Evolutionary conservation across 2,329 filamentous ascomycete species (phyloP), one percentile per base, ranked within the genome.

Genomic region (Arthrocladium fulminans): DNA sequence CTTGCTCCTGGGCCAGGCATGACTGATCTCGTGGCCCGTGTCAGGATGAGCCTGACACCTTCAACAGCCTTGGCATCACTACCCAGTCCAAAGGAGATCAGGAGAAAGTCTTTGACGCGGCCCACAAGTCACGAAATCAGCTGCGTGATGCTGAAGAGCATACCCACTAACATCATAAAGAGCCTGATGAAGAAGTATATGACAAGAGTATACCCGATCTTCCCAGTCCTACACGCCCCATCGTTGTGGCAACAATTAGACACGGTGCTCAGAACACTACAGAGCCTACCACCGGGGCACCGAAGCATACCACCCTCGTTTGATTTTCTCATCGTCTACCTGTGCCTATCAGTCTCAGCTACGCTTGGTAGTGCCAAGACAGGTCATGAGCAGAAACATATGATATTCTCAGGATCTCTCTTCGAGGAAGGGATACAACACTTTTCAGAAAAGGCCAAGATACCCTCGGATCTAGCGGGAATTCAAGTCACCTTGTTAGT

Each of bases 401-500:
- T 62, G 42, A 55, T 61, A 1, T 59, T 64, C 38, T 64, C 62
- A 2, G 57, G 55, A 1, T 56, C 58, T 4, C 53, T 64, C 2
- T 64, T 63, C 37, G 60, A 62, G 38, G 62, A 64, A 54, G 62
- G 62, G 20, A 60, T 64, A 12, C 61, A 61, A 41, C 62, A 63
- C 30, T 43, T 62, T 2, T 58, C 59, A 10, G 57, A 57, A n/a
- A 57, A 60, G 22, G 55, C 61, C 3, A 51, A 55, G 12, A 59
- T 61, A 30, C 61, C 61, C 8, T 58, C 56, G 6, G 57, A 59
- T 49, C 55, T 60, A 2, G 53, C 57, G 2, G 57, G 57, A 23
- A 53, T 60, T 22, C 58, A 60, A 47, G 52, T 56, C 9, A 60
- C 58, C 9, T 47, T 57, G 1, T 40, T 60, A 40, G 54, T 58